A percentile compares a stretch with the other conserved stretches of the same genome.
Evolutionary conservation across 805 yeast genomes (phyloP).

Genomic region (Lipomyces lipofer): DNA sequence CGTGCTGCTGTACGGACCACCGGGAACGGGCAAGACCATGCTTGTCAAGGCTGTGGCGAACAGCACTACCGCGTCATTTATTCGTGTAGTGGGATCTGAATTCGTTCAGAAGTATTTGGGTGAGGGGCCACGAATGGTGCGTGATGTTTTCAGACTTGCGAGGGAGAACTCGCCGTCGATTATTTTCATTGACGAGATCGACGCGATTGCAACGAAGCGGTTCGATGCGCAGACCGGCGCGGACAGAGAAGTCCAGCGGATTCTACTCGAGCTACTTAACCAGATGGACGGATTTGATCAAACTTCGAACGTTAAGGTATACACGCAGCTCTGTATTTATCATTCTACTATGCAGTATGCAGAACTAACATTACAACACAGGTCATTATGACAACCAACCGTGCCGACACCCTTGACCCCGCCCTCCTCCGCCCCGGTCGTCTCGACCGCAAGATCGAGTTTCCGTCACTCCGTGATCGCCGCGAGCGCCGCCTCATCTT

Average conservation of each 20-base stretch:
- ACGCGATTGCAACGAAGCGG: slow-evolving; percentile 98
- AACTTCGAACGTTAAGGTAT: slow-evolving; percentile 75
- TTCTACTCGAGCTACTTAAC: slow-evolving; percentile 87
- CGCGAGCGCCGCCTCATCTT: slow-evolving; percentile 97
- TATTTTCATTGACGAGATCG: slow-evolving; percentile 97
- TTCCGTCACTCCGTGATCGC: slow-evolving; percentile 93
- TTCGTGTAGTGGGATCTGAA: slow-evolving; percentile 96
- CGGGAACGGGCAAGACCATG: slow-evolving; percentile 99
- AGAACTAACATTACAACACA: too few relatives aligned
- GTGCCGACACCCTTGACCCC: slow-evolving; percentile 99
- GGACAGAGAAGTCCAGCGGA: slow-evolving; percentile 98
- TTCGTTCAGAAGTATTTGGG: slow-evolving; percentile 97
- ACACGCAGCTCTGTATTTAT: slow-evolving; percentile 37
- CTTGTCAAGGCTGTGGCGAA: slow-evolving; percentile 98
- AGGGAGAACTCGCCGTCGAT: slow-evolving; percentile 97
- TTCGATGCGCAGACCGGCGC: slow-evolving; percentile 99
- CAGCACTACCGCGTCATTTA: slow-evolving; percentile 91
- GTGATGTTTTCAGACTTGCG: slow-evolving; percentile 96
- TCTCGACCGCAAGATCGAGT: slow-evolving; percentile 95
- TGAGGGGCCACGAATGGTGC: slow-evolving; percentile 99
- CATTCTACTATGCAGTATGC: neutral
- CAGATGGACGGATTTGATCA: slow-evolving; percentile 99
- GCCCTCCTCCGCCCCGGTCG: slow-evolving; percentile 98
- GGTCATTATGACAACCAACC: slow-evolving; percentile 96
- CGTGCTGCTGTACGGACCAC: slow-evolving; percentile 96